Base-by-base conservation (phyloP, 805 yeast species). In the Ogataea paraovalis region DNA sequence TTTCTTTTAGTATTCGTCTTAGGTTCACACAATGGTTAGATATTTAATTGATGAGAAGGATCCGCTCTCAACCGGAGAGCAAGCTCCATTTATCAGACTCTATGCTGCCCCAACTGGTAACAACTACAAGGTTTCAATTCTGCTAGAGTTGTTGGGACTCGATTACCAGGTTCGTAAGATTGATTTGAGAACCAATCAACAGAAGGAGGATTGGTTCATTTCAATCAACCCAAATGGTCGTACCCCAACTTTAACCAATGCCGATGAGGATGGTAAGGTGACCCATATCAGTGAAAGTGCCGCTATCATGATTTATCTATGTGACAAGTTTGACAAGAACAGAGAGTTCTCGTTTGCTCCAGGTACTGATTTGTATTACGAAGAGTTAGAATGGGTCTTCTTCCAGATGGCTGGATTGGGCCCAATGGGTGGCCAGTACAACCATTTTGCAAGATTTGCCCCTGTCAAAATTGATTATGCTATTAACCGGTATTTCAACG, bases 351-450 rank as follows among this genome's bases (percentile, higher is more conserved):
- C 75, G 22, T 76, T 64, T 50, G 66, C 63, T 23, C 51, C 58
- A 5, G 71, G 69, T 2, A 62, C 79, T 23, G 60, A 57, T 5
- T 56, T 63, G 41, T 82, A 81, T 61, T 83, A 78, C 63, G 73
- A 71, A 52, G 74, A 75, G 59, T 58, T 75, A 54, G 80, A 79
- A 52, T 73, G 83, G 75, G 53, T 76, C 8, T 69, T 71, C 39
- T 82, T 79, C 71, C 84, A 80, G 55, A 72, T 76, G 67, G 80
- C 83, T 51, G 78, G 79, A 7, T 64, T 76, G 37, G 83, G 83
- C 28, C 86, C 87, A 47, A 78, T 74, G 73, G 81, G 75, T 56
- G 87, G 87, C 10, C 86, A 82, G 59, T 78, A 76, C 38, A 60
- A 64, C 50, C 82, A 76, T 58, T 83, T 81, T 58, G 36, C 49